A percentile compares a stretch with the other conserved stretches of the same genome.
Evolutionary conservation across 192 early-diverging fungal genomes (phyloP).

Genomic region (Linnemannia hyalina): DNA sequence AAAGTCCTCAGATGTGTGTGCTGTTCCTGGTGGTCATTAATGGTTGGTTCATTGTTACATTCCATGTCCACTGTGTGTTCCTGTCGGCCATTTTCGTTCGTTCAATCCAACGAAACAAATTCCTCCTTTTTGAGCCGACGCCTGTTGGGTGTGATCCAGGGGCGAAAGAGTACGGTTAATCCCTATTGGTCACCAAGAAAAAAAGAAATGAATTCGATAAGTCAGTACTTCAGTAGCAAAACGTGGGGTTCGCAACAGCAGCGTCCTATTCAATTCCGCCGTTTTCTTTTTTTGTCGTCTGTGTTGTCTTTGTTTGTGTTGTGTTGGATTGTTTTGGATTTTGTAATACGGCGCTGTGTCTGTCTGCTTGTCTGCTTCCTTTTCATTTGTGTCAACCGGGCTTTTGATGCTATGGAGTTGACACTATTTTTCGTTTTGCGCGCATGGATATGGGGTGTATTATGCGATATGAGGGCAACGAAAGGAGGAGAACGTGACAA

Average conservation of each 20-base stretch:
- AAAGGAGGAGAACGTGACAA: neutral
- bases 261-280: neutral
- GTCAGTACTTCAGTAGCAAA: neutral
- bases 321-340: no score
- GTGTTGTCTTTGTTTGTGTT: no score
- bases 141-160: neutral
- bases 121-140: neutral
- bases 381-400: neutral
- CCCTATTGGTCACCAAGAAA: conserved; percentile 12
- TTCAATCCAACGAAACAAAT: neutral
- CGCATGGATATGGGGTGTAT: neutral
- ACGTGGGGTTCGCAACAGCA: neutral
- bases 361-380: neutral
- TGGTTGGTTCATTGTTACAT: neutral
- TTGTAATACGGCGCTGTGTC: no score
- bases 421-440: neutral
- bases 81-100: neutral
- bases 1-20: neutral
- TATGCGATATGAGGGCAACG: neutral
- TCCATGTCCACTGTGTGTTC: neutral
- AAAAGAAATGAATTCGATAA: neutral
- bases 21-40: neutral
- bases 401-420: neutral
- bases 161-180: neutral
- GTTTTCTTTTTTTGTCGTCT: neutral